Evolutionary conservation across 345 rosid species (phyloP), one percentile per base, ranked within the genome.

Genomic region (Populus alba): DNA sequence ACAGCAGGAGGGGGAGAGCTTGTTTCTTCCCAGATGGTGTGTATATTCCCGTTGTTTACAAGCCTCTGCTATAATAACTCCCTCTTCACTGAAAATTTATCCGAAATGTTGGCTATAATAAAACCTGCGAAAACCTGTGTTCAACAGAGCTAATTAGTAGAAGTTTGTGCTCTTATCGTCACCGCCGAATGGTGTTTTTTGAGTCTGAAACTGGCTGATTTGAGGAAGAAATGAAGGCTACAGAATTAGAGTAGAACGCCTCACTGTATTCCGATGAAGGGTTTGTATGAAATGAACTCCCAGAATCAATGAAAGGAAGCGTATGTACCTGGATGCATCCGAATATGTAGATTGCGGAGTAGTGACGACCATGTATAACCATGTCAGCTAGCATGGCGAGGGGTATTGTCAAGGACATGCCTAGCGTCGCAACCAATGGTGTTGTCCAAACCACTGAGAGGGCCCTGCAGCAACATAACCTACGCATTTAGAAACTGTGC

Each of bases 321-420:
- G 2, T 75, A 89, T 35, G 2, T 75, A 91, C 98, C 91, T 95
- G 97, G 74, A 88, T 35, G 77, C 94, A 89, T 27, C 98, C 98
- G 27, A 90, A 59, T 39, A 93, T 87, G 87, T 91, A 95, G 77
- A 90, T 77, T 39, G 87, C 85, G 0, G 98, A 92, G 81, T 87
- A 95, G 73, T 70, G 92, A 47, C 92, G 92, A 45, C 95, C 88
- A 8, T 92, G 96, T 37, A 93, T 75, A 66, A 92, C 83, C 89
- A 90, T 88, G 81, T 93, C 98, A 27, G 98, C 97, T 71, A 93
- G 76, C 98, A 95, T 92, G 9, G 98, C 96, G 0, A 95, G 83
- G 3, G 98, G 96, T 74, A 95, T 92, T 15, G 98, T 90, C 76
- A 93, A 89, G 70, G 98, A 92, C 91, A 88, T 87, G 63, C 98